phyloP scores from a whole-genome alignment of 1,139 yeast species.

The Debaryomyces singareniensis region DNA sequence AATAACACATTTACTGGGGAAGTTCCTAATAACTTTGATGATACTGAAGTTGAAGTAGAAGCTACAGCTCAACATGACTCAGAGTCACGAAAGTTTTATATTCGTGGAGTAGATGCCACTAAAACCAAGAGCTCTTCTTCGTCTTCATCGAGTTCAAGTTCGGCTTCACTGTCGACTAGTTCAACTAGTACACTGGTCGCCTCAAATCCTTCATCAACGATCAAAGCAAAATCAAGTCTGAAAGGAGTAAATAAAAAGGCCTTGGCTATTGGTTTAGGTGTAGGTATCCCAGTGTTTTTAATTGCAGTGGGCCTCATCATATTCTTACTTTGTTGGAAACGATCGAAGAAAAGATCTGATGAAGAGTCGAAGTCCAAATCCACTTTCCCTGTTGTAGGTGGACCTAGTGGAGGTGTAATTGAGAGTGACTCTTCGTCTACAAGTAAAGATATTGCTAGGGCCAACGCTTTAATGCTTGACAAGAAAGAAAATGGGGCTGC shows the following conservation, averaged over 20 bases:
- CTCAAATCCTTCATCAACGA: constrained; percentile 15
- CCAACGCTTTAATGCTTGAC: constrained; percentile 49
- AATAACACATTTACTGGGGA: constrained; percentile 66
- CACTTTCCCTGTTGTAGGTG: constrained; percentile 26
- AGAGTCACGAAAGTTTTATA: constrained; percentile 40
- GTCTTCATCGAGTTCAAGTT: constrained; percentile 14
- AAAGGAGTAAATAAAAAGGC: constrained; percentile 22
- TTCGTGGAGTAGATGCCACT: constrained; percentile 47
- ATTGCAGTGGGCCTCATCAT: constrained; percentile 42
- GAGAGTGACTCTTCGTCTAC: constrained; percentile 22
- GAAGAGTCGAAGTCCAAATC: constrained; percentile 14
- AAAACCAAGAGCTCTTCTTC: constrained; percentile 15
- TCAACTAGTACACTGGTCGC: constrained; percentile 5
- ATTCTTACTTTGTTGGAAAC: constrained; percentile 51
- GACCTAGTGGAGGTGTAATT: constrained; percentile 31
- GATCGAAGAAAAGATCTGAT: constrained; percentile 21
- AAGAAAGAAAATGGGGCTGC: constrained; percentile 20
- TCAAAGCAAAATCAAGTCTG: constrained; percentile 8
- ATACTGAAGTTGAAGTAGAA: constrained; percentile 41
- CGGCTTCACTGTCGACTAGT: constrained; percentile 14
- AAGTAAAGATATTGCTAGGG: constrained; percentile 24
- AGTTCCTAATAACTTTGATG: constrained; percentile 55
- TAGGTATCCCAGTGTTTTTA: constrained; percentile 63
- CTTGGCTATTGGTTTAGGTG: constrained; percentile 83
- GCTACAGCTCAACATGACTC: constrained; percentile 38